phyloP scores from a whole-genome alignment of 1,284 basidiomycete genomes.

The Austroboletus niveus region DNA sequence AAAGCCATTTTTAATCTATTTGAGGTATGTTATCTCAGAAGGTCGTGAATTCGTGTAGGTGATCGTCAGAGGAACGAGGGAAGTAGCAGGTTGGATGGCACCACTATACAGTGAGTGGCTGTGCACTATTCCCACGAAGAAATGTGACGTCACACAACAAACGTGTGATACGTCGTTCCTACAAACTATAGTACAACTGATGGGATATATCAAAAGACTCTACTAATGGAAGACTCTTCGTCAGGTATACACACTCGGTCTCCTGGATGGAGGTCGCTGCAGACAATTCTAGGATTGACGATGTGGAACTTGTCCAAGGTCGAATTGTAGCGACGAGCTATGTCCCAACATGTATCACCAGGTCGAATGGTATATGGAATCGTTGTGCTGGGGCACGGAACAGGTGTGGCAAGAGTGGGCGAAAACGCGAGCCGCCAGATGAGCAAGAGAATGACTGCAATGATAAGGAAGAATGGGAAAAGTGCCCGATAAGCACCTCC shows the following conservation, averaged over 20 bases:
- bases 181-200: conserved; percentile 22
- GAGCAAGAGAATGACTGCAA: conserved; percentile 63
- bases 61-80: conserved; percentile 15
- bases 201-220: conserved; percentile 25
- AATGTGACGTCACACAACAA: too few species aligned
- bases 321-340: conserved; percentile 51
- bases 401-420: conserved; percentile 36
- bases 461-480: conserved; percentile 72
- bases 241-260: conserved; percentile 58
- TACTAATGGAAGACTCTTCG: conserved; percentile 34
- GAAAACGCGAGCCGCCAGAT: conserved; percentile 60
- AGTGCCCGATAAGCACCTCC: conserved; percentile 55
- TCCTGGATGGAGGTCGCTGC: conserved; percentile 57
- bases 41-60: conserved; percentile 32
- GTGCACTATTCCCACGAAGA: conserved; percentile 14
- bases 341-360: conserved; percentile 72
- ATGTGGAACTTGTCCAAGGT: conserved; percentile 52
- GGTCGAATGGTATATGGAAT: conserved; percentile 50
- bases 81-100: conserved; percentile 1
- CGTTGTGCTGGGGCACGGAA: conserved; percentile 49
- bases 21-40: conserved; percentile 13
- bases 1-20: conserved; percentile 28
- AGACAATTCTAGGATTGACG: conserved; percentile 55
- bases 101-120: conserved; percentile 16
- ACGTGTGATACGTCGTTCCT: neutral